Conservation (phyloP, 2,329 filamentous ascomycete species). For the Epichloe elymi region DNA sequence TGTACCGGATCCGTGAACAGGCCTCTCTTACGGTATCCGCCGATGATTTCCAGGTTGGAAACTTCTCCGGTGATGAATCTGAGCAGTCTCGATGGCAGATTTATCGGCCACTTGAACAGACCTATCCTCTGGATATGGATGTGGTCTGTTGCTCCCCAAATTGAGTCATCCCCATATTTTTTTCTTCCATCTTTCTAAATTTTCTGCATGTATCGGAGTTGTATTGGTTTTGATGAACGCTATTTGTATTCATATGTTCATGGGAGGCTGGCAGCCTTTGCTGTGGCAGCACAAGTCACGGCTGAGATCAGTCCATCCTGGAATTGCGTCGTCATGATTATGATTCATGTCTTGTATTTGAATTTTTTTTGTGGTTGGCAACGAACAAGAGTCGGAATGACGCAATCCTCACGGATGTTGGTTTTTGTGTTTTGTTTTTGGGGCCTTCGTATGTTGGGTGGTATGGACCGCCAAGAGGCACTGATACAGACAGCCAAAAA, state of each 20-base stretch:
- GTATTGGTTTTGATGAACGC: neutral
- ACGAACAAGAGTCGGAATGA: neutral
- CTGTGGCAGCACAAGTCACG: neutral
- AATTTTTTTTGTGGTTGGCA: neutral
- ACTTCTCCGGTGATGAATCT: conserved; percentile 14
- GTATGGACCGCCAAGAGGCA: neutral
- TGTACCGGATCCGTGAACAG: conserved; percentile 21
- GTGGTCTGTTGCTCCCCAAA: conserved; percentile 19
- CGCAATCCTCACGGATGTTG: conserved; percentile 4
- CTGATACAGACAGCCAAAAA: neutral
- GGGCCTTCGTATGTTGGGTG: neutral
- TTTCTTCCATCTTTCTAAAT: conserved; percentile 3
- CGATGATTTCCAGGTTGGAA: conserved; percentile 18
- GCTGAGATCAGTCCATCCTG: neutral
- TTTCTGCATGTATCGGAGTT: conserved; percentile 11
- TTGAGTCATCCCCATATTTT: conserved; percentile 4
- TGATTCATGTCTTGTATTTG: neutral
- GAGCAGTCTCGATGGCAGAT: conserved; percentile 22
- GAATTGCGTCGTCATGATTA: neutral
- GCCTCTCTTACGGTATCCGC: conserved; percentile 14
- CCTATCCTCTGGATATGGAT: conserved; percentile 25
- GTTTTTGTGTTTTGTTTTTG: conserved; percentile 1
- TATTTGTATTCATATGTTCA: neutral
- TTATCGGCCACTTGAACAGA: conserved; percentile 19
- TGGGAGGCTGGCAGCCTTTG: neutral